Conservation (phyloP, 2,329 filamentous ascomycete species). For the Thermoascus crustaceus region DNA sequence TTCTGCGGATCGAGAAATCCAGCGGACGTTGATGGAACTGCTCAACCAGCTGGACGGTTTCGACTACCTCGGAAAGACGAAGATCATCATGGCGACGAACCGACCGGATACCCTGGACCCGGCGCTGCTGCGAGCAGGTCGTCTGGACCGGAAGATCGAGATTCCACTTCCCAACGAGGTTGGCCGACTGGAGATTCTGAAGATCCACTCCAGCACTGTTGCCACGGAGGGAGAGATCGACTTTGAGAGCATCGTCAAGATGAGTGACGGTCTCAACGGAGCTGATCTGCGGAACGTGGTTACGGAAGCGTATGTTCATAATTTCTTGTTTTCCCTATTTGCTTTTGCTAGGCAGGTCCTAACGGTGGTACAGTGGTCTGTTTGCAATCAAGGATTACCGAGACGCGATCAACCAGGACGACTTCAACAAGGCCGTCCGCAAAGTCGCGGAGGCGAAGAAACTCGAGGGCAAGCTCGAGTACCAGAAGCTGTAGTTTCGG, state of each 20-base stretch:
- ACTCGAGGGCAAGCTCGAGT: slow-evolving; percentile 94
- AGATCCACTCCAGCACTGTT: slow-evolving; percentile 87
- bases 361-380: slow-evolving; percentile 60
- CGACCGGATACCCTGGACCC: slow-evolving; percentile 92
- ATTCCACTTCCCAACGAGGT: slow-evolving; percentile 97
- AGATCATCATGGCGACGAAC: slow-evolving; percentile 99
- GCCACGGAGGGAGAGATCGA: slow-evolving; percentile 91
- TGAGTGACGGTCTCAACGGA: slow-evolving; percentile 97
- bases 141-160: slow-evolving; percentile 83
- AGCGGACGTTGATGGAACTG: slow-evolving; percentile 96
- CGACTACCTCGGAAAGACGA: slow-evolving; percentile 98
- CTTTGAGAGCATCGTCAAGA: slow-evolving; percentile 98
- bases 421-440: slow-evolving; percentile 98
- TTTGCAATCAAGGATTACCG: slow-evolving; percentile 98
- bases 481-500: slow-evolving; percentile 71
- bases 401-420: slow-evolving; percentile 92
- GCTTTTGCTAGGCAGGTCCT: too few species aligned
- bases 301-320: slow-evolving; percentile 91
- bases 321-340: not conserved
- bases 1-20: slow-evolving; percentile 94
- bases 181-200: slow-evolving; percentile 89
- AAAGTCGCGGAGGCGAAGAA: slow-evolving; percentile 98
- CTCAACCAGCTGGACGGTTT: slow-evolving; percentile 98
- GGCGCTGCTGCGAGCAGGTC: slow-evolving; percentile 74
- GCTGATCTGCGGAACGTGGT: slow-evolving; percentile 96